Evolutionary conservation across 1,139 yeast species (phyloP).

Genomic region (Sugiyamaella paludigena): DNA sequence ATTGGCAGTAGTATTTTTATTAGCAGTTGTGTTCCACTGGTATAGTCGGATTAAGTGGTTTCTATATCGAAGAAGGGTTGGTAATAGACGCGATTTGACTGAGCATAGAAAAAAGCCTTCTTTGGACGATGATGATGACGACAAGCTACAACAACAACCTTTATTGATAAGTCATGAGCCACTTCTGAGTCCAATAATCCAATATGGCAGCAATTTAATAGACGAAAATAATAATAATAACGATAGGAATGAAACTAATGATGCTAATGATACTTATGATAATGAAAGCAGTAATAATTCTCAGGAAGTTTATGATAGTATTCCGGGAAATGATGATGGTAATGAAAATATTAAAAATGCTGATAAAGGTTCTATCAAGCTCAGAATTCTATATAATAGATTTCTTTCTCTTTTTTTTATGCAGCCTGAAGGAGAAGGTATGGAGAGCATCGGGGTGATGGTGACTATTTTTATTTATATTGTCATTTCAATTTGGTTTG

Average conservation of each 20-base stretch:
- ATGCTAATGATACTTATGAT: neutral
- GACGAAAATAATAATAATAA: no score
- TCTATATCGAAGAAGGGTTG: neutral
- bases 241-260: no score
- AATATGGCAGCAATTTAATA: no score
- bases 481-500: constrained; percentile 17
- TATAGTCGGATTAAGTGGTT: constrained; percentile 1
- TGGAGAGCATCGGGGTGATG: constrained; percentile 20
- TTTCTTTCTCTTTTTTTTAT: constrained; percentile 13
- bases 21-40: constrained; percentile 14
- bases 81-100: neutral
- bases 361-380: neutral
- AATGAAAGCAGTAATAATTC: neutral
- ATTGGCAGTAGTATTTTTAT: constrained; percentile 5
- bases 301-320: neutral
- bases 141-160: no score
- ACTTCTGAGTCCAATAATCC: no score
- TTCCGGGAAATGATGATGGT: no score
- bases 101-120: no score
- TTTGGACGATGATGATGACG: no score
- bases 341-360: no score
- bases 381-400: neutral
- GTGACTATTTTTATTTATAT: constrained; percentile 16
- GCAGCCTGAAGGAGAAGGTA: constrained; percentile 20
- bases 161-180: no score